Evolutionary conservation across 2,329 filamentous ascomycete genomes (phyloP).

Genomic region (Penicillium glabrum): DNA sequence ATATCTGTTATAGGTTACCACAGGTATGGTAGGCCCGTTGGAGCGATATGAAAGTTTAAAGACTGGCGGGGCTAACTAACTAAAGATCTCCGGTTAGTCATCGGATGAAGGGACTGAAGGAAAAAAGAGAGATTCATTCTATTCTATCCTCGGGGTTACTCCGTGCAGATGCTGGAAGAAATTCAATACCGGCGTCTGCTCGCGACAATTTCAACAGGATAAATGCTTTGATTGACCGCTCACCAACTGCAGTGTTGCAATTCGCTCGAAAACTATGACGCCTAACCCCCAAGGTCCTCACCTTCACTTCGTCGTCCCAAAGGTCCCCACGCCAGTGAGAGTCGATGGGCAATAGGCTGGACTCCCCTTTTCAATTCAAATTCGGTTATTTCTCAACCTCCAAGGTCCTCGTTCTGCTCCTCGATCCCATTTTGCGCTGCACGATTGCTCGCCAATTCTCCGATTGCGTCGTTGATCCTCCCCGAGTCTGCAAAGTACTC

Average conservation of each 20-base stretch:
- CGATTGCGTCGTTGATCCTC: conserved; percentile 17
- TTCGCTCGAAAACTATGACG: conserved; percentile 21
- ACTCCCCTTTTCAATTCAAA: not conserved
- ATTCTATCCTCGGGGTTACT: not conserved
- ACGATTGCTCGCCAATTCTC: conserved; percentile 19
- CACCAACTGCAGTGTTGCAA: conserved; percentile 10
- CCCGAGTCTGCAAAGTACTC: conserved; percentile 2
- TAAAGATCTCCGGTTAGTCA: conserved; percentile 8
- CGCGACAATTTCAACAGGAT: not conserved
- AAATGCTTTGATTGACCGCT: conserved; percentile 9
- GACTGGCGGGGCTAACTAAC: not conserved
- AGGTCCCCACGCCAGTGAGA: conserved; percentile 6
- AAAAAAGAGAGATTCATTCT: conserved; percentile 2
- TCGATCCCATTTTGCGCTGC: conserved; percentile 7
- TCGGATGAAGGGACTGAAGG: not conserved
- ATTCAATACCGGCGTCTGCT: not conserved
- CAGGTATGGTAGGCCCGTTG: not conserved
- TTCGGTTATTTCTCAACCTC: conserved; percentile 2
- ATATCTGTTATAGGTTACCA: not conserved
- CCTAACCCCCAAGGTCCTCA: conserved; percentile 36
- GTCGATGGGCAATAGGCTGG: not conserved
- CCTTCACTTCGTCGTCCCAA: conserved; percentile 12
- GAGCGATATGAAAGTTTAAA: not conserved
- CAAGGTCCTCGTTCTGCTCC: conserved; percentile 19
- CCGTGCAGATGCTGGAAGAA: not conserved